Base-by-base conservation (phyloP, 2,329 filamentous ascomycete species). In the Tolypocladium amazonense region DNA sequence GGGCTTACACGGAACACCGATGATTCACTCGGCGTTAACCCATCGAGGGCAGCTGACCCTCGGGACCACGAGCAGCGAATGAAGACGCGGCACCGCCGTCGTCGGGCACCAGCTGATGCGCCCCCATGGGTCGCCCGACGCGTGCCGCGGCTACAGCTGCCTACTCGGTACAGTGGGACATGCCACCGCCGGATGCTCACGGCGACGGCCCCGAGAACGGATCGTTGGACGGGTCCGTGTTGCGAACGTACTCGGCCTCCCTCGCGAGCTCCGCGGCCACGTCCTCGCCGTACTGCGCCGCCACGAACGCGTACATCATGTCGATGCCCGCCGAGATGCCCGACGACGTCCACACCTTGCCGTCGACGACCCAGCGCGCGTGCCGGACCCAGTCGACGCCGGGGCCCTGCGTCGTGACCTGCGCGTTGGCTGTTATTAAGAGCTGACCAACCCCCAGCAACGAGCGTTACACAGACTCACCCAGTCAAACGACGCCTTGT, bases 341-440 rank as follows among this genome's bases (percentile, higher is more conserved):
- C 0, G 82, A 83, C 2, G 79, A 80, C 0, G 81, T 84, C 84
- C 84, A 88, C 2, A 86, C 73, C 59, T 86, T 83, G 2, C 80
- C 83, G 67, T 86, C 82, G 0, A 72, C 73, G 0, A 85, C 81
- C 85, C 84, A 88, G 54, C 85, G 74, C 11, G 85, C 85, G 52
- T 76, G 73, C 0, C 73, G 69, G 20, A 82, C 71, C 85, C 85
- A 88, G 0, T 78, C 69, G 0, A 83, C 79, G 0, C 76, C 71
- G 0, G 75, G 72, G 0, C 79, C 74, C 20, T 75, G 67, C 0
- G 71, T 66, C 9, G 70, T 73, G 2, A 79, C 70, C 71, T 72
- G 35, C 59, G 43, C 43, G 41, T 11, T 9, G 8, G 11, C 7
- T 9, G 11, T 37, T 37, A 11, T 37, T 37, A 37, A 37, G 35